Evolutionary conservation across 2,329 filamentous ascomycete species (phyloP).

Genomic region (Fusarium sublunatum): DNA sequence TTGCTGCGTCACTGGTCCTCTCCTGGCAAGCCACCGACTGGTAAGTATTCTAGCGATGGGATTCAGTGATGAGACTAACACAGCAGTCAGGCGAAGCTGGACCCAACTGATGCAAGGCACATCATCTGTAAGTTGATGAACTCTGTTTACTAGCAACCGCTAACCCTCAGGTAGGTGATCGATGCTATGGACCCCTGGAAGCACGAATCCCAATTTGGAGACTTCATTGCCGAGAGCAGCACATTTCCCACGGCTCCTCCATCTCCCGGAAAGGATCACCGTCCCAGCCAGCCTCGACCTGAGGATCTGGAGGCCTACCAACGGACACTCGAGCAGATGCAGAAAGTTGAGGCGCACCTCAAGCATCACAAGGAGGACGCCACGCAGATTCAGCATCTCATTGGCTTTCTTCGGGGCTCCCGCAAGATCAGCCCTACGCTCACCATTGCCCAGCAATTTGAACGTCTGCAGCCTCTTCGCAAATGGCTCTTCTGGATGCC

Average conservation of each 20-base stretch:
- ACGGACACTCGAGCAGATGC: slow-evolving; percentile 73
- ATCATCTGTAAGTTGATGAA: slow-evolving; percentile 74
- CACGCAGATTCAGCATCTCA: slow-evolving; percentile 74
- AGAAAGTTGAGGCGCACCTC: slow-evolving; percentile 74
- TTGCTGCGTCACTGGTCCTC: slow-evolving; percentile 90
- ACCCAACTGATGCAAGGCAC: slow-evolving; percentile 92
- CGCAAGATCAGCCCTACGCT: slow-evolving; percentile 76
- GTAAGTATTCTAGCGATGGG: slow-evolving; percentile 63
- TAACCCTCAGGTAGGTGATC: slow-evolving; percentile 71
- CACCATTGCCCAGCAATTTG: slow-evolving; percentile 85
- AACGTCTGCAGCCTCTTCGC: slow-evolving; percentile 85
- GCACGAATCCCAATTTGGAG: slow-evolving; percentile 85
- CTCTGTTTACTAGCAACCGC: neutral
- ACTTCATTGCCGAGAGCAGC: slow-evolving; percentile 84
- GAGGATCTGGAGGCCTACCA: slow-evolving; percentile 78
- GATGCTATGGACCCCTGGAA: slow-evolving; percentile 93
- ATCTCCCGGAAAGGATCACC: slow-evolving; percentile 71
- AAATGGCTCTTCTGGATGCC: slow-evolving; percentile 98
- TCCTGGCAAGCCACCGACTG: slow-evolving; percentile 98
- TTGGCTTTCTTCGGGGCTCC: slow-evolving; percentile 77
- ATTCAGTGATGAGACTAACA: slow-evolving; percentile 33
- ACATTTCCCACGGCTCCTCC: slow-evolving; percentile 75
- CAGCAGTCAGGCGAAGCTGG: slow-evolving; percentile 82
- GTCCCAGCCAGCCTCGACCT: slow-evolving; percentile 71
- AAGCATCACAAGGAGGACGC: slow-evolving; percentile 76